Conservation (phyloP, 495 filamentous ascomycete species). For the Melanomma pulvis-pyrius region DNA sequence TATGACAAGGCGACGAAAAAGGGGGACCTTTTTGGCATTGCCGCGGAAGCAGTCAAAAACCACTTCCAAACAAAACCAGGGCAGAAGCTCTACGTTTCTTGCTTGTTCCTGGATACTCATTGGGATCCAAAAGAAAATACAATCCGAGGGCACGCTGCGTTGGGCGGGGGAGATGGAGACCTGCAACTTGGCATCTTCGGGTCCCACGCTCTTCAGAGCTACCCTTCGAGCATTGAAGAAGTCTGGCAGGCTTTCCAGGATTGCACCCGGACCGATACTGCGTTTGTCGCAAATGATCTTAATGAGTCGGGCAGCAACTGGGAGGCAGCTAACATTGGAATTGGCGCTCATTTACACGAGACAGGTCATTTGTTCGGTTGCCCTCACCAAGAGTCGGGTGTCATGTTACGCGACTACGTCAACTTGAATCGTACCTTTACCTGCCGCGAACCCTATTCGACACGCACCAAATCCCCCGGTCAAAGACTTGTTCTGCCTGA, state of each 20-base stretch:
- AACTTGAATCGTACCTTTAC: slow-evolving; percentile 81
- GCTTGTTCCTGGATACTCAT: slow-evolving; percentile 79
- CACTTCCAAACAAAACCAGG: slow-evolving; percentile 73
- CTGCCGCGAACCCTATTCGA: slow-evolving; percentile 76
- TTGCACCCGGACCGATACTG: slow-evolving; percentile 83
- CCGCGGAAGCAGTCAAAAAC: slow-evolving; percentile 70
- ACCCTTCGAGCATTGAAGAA: slow-evolving; percentile 81
- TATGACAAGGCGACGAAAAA: slow-evolving; percentile 65
- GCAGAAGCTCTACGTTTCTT: slow-evolving; percentile 83
- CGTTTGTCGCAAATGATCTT: slow-evolving; percentile 78
- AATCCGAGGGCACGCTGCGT: slow-evolving; percentile 78
- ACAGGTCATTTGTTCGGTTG: slow-evolving; percentile 84
- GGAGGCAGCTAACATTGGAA: slow-evolving; percentile 89
- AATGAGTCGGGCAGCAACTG: slow-evolving; percentile 84
- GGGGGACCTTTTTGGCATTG: slow-evolving; percentile 73
- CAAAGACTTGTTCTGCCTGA: slow-evolving; percentile 67
- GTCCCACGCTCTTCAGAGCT: slow-evolving; percentile 85
- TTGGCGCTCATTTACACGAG: slow-evolving; percentile 90
- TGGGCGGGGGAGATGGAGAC: slow-evolving; percentile 68
- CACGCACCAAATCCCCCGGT: slow-evolving; percentile 78
- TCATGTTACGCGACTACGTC: slow-evolving; percentile 88
- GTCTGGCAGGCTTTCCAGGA: slow-evolving; percentile 83
- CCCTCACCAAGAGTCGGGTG: slow-evolving; percentile 80
- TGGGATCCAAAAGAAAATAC: slow-evolving; percentile 74
- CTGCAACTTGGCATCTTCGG: slow-evolving; percentile 87